Evolutionary conservation across 805 yeast genomes (phyloP), one percentile per base, ranked within the genome.

Genomic region (Kregervanrija pseudodelftensis): DNA sequence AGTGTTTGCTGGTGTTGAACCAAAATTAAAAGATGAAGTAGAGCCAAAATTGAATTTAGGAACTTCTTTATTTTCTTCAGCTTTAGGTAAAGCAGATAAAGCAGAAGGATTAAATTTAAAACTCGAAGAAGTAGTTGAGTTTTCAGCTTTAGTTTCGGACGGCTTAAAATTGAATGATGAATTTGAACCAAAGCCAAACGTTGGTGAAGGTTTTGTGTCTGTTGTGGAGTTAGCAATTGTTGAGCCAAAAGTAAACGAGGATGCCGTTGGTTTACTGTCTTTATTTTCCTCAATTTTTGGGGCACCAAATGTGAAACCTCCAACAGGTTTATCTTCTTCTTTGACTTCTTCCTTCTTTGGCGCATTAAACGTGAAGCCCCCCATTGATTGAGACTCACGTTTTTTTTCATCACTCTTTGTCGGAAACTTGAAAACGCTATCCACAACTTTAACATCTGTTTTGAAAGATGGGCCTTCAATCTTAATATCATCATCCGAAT

Each of bases 401-500:
- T 40, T 40, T 42, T 44, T 49, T n/a, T 42, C 34, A 4, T 46
- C 48, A 5, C 63, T 50, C 30, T 58, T 55, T 11, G 52, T 17
- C 10, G 57, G 49, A 11, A 64, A 53, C 39, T 57, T 62, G 48
- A 66, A 66, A 10, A 53, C 64, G 36, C 63, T 48, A 37, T 57
- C 61, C 15, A 55, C 50, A 30, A 73, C 69, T 30, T 50, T 52
- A 2, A 67, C 55, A 12, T 58, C 60, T 30, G 76, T 50, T 8
- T 70, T 72, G 59, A 86, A 86, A 11, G 70, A 63, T 15, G 95
- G 95, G 1, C 95, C 95, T 60, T 85, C 77, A 30, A 83, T 74
- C 57, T 80, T 82, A 22, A 80, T 63, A 33, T 79, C 85, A 15
- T 79, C 79, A 32, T 79, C 85, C 1, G 77, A 70, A 38, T 76